phyloP scores from a whole-genome alignment of 2,329 filamentous ascomycete genomes.

The Apiospora rasikravindrae region DNA sequence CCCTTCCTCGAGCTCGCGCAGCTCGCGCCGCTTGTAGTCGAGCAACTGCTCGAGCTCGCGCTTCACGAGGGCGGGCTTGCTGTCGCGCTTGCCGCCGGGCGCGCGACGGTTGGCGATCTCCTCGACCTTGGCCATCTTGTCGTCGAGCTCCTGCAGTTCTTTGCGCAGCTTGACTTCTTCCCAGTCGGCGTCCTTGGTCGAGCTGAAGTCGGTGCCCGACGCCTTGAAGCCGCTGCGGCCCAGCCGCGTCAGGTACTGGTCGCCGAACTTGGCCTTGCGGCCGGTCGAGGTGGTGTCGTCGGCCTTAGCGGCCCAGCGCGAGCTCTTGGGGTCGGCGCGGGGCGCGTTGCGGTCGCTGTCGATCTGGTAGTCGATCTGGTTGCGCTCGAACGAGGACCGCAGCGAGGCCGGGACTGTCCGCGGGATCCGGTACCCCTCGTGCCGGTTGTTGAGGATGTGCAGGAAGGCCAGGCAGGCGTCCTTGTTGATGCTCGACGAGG shows the following conservation, averaged over 20 bases:
- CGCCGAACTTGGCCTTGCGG: constrained; percentile 95
- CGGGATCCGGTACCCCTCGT: constrained; percentile 94
- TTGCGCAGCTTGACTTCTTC: constrained; percentile 95
- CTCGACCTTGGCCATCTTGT: constrained; percentile 85
- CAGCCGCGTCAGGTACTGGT: constrained; percentile 91
- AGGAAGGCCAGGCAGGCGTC: constrained; percentile 94
- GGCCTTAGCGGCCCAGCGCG: constrained; percentile 78
- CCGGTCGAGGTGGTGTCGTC: constrained; percentile 84
- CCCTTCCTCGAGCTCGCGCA: constrained; percentile 76
- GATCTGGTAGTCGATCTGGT: constrained; percentile 94
- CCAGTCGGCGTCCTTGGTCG: constrained; percentile 85
- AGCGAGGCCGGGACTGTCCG: constrained; percentile 90
- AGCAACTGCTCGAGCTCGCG: constrained; percentile 91
- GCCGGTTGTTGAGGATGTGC: constrained; percentile 94
- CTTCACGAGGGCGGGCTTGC: constrained; percentile 90
- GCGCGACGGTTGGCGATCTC: constrained; percentile 69
- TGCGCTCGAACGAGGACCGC: constrained; percentile 89
- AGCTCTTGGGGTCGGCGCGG: constrained; percentile 47
- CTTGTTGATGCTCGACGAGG: constrained; percentile 83
- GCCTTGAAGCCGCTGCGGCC: constrained; percentile 83
- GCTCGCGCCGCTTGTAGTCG: constrained; percentile 87
- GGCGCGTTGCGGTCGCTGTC: constrained; percentile 72
- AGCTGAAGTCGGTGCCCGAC: constrained; percentile 87
- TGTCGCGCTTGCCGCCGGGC: constrained; percentile 67
- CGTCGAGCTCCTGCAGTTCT: constrained; percentile 86